Evolutionary conservation across 306 rosid genomes (phyloP), one percentile per base, ranked within the genome.

Genomic region (Castanopsis chinensis): DNA sequence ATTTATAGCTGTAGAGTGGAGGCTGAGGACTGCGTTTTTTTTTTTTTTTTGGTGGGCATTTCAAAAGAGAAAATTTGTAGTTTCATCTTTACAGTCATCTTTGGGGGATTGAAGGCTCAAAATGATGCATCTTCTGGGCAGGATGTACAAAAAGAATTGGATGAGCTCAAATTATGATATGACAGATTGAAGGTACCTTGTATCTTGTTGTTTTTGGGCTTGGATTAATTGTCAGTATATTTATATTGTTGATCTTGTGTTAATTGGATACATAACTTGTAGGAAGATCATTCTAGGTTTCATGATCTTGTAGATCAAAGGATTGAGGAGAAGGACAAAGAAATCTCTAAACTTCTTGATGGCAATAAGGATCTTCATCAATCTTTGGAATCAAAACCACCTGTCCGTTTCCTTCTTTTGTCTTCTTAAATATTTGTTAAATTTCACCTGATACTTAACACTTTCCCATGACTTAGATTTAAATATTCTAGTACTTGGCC

Each of bases 211-310:
- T 43, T 79, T 28, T 76, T 78, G 78, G 78, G 77, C 25, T 52
- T 64, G 53, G 74, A 71, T 45, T 64, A 53, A 52, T 72, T 11
- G 41, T 15, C 37, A 28, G 75, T 63, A 23, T 84, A 14, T 20
- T 71, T 70, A 21, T 32, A 69, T 65, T 58, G 72, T 77, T 58
- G 13, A 74, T 57, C 63, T 76, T 80, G 78, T 60, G 71, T 80
- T 86, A 76, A 82, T 60, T 78, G 75, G 64, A 72, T 74, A 78
- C 56, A 72, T 73, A 60, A 79, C 82, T 64, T 83, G 49, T 83
- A 93, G 99, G 96, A 90, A 75, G 99, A 96, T 85, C 94, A 96
- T 83, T 76, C 81, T 82, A 90, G 98, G 53, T 91, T 93, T 81
- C 98, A 92, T 25, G 89, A 90, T 90, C 96, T 96, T 82, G 96